A percentile compares a stretch with the other conserved stretches of the same genome.
Evolutionary conservation across 768 basidiomycete genomes (phyloP).

Genomic region (Kwoniella pini): DNA sequence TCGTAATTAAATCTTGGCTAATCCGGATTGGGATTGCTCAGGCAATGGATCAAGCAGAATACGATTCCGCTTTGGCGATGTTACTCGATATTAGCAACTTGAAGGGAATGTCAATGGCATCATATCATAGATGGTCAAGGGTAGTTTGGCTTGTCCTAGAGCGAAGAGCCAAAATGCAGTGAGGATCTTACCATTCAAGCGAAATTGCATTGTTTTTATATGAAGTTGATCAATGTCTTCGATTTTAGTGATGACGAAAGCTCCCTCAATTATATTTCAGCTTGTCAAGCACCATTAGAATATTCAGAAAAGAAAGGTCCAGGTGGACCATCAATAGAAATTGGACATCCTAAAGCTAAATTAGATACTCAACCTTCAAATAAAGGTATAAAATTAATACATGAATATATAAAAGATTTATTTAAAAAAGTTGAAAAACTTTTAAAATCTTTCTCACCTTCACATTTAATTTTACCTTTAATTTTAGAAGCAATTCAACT

Average conservation of each 20-base stretch:
- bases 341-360: conserved; percentile 5
- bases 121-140: conserved; percentile 43
- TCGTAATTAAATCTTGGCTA: neutral
- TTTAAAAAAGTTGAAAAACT: conserved; percentile 21
- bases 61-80: conserved; percentile 33
- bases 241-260: conserved; percentile 25
- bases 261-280: conserved; percentile 9
- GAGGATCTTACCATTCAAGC: conserved; percentile 8
- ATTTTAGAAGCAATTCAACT: conserved; percentile 34
- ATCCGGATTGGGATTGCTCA: neutral
- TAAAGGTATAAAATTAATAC: conserved; percentile 10
- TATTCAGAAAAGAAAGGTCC: conserved; percentile 23
- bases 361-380: too few relatives aligned
- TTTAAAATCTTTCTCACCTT: conserved; percentile 18
- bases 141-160: conserved; percentile 43
- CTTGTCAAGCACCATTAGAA: conserved; percentile 16
- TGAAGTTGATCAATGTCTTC: neutral
- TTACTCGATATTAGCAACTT: conserved; percentile 24
- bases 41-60: conserved; percentile 23
- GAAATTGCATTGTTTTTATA: neutral
- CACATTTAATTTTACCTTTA: conserved; percentile 38
- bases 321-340: conserved; percentile 32
- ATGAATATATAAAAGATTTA: conserved; percentile 23
- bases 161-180: conserved; percentile 35
- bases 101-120: conserved; percentile 29